Conservation (phyloP, 225 moss, liverwort and hornwort species). For the Lunularia cruciata region DNA sequence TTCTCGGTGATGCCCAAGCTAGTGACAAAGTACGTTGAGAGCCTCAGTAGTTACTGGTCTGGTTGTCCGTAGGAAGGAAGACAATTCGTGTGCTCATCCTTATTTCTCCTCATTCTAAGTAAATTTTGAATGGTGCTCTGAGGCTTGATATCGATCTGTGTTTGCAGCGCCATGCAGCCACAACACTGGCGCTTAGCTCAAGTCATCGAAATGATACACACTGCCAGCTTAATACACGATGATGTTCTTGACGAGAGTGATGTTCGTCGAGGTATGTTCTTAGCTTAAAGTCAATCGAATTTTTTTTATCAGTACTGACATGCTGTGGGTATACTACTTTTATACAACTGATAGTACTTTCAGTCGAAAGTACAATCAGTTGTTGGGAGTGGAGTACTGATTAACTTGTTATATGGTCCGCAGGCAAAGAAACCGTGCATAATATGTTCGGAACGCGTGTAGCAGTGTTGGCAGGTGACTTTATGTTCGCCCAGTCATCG, state of each 20-base stretch:
- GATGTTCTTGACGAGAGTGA: constrained; percentile 96
- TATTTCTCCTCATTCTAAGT: too few species aligned
- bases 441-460: constrained; percentile 80
- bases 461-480: constrained; percentile 96
- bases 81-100: too few species aligned
- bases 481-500: constrained; percentile 97
- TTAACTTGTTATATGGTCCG: too few species aligned
- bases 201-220: constrained; percentile 98
- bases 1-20: too few species aligned
- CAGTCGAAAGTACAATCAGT: not conserved
- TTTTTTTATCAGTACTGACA: not conserved
- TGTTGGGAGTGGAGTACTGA: too few species aligned
- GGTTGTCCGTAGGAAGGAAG: not conserved
- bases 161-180: constrained; percentile 64
- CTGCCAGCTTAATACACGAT: constrained; percentile 97
- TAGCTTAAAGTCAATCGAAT: not conserved
- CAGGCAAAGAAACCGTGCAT: constrained; percentile 92
- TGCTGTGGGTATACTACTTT: too few species aligned
- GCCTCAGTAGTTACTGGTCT: too few species aligned
- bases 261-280: constrained; percentile 67
- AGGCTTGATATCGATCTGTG: not conserved
- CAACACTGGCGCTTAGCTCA: constrained; percentile 96
- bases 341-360: not conserved
- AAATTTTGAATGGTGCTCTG: too few species aligned
- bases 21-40: too few species aligned